Evolutionary conservation across 2,329 filamentous ascomycete species (phyloP), one percentile per base, ranked within the genome.

Genomic region (Raffaelea albimanens): DNA sequence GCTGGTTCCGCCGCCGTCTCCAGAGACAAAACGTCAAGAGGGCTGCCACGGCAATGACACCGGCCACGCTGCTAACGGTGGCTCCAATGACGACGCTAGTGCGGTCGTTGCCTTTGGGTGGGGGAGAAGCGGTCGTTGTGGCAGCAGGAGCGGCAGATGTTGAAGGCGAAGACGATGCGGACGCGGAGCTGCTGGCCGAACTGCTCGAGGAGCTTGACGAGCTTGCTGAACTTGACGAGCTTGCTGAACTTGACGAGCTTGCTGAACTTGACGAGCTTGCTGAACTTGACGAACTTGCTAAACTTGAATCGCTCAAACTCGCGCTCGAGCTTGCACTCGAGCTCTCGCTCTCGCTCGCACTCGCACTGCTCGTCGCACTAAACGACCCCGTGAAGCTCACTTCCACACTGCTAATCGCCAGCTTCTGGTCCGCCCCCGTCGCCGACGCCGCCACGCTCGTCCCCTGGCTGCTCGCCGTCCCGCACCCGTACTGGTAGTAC

Each of bases 401-500:
- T 21, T 63, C 63, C 19, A 72, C 56, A 29, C 60, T 68, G 33
- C 61, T 63, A 19, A 74, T 59, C 4, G 60, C 55, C 43, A 71
- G 51, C 0, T 55, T 46, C 3, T 57, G 51, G n/a, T 63, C 60
- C 33, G 66, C 55, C 14, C 74, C 75, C 4, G 66, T 62, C 5
- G 71, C 72, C 2, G 67, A 68, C 22, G 66, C 65, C 21, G 64
- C 61, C 10, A 80, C 76, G 1, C 65, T 71, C 2, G 71, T 72
- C 2, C 67, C 75, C 50, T 75, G 53, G 23, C 62, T 60, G 23
- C 72, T 70, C 2, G 68, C 69, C 8, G 68, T 66, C 18, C 75
- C 77, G 52, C 77, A 81, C 1, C 77, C 77, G 45, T 67, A 80
- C 59, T 80, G 77, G 44, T 63, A 75, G 55, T 66, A 76, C 2